Evolutionary conservation across 257 asterid genomes (phyloP).

Genomic region (Nicotiana knightiana): DNA sequence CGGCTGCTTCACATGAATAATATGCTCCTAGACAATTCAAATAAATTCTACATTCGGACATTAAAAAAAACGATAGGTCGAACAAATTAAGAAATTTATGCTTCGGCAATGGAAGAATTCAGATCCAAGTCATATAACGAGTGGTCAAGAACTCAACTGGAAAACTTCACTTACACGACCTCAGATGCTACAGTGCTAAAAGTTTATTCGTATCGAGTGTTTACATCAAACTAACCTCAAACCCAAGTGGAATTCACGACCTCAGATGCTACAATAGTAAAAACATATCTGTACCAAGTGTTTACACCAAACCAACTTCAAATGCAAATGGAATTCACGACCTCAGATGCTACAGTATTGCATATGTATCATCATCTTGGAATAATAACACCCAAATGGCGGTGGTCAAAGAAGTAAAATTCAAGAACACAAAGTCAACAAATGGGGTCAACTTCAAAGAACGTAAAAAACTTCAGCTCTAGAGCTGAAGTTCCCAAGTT

Average conservation of each 20-base stretch:
- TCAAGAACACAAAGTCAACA: conserved; percentile 66
- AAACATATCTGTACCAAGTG: no score
- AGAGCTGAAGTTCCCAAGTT: no score
- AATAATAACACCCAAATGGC: conserved; percentile 25
- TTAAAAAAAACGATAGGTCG: neutral
- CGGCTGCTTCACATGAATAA: neutral
- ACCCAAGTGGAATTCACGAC: conserved; percentile 52
- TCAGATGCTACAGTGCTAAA: conserved; percentile 55
- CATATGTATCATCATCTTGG: conserved; percentile 29
- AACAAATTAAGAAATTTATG: neutral
- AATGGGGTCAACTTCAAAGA: conserved; percentile 37
- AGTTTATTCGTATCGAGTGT: no score
- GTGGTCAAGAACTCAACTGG: conserved; percentile 25
- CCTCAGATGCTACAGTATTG: conserved; percentile 68
- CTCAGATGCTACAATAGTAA: conserved; percentile 59
- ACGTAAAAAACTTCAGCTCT: no score
- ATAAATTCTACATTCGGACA: neutral
- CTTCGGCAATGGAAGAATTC: conserved; percentile 36
- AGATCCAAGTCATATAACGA: conserved; percentile 43
- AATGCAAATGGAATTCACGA: conserved; percentile 52
- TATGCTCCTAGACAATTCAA: neutral
- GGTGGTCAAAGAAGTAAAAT: conserved; percentile 43
- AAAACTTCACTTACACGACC: conserved; percentile 40
- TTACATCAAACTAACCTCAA: no score
- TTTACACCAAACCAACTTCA: no score